Percentiles rank a stretch among this genome's conserved stretches.
Conservation (phyloP, 495 filamentous ascomycete species). For the Aspergillus biplanus region DNA sequence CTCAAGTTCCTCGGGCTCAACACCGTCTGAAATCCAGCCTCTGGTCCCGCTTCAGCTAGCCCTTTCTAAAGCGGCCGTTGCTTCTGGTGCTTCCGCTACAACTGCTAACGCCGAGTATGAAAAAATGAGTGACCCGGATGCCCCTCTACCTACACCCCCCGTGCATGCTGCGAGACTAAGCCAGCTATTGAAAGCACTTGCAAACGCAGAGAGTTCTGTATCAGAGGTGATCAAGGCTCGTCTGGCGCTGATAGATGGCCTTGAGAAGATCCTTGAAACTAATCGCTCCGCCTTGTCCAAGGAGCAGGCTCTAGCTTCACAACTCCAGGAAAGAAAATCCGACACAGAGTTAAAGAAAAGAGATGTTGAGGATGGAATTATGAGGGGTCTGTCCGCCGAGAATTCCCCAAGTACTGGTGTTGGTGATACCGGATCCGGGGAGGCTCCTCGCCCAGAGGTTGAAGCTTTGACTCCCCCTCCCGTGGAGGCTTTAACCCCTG, state of each 20-base stretch:
- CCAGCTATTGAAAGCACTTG: conserved; percentile 81
- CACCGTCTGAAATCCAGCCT: conserved; percentile 77
- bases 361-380: conserved; percentile 87
- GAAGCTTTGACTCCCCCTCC: conserved; percentile 84
- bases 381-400: conserved; percentile 70
- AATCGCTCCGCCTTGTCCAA: conserved; percentile 68
- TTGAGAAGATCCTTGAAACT: conserved; percentile 79
- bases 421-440: conserved; percentile 43
- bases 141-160: conserved; percentile 71
- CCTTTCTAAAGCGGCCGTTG: conserved; percentile 68
- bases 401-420: conserved; percentile 42
- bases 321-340: conserved; percentile 61
- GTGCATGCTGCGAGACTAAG: conserved; percentile 91
- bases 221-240: conserved; percentile 89
- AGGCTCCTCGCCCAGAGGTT: conserved; percentile 69
- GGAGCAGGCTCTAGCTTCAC: conserved; percentile 66
- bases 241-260: conserved; percentile 69
- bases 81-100: conserved; percentile 61
- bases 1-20: conserved; percentile 53
- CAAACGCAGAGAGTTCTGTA: conserved; percentile 88
- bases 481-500: conserved; percentile 52
- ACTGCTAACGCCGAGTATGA: conserved; percentile 79
- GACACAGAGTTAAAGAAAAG: conserved; percentile 76
- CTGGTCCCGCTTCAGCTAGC: conserved; percentile 72
- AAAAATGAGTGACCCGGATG: conserved; percentile 72